Base-by-base conservation (phyloP, 345 rosid species). In the Rhodamnia rubescens region DNA sequence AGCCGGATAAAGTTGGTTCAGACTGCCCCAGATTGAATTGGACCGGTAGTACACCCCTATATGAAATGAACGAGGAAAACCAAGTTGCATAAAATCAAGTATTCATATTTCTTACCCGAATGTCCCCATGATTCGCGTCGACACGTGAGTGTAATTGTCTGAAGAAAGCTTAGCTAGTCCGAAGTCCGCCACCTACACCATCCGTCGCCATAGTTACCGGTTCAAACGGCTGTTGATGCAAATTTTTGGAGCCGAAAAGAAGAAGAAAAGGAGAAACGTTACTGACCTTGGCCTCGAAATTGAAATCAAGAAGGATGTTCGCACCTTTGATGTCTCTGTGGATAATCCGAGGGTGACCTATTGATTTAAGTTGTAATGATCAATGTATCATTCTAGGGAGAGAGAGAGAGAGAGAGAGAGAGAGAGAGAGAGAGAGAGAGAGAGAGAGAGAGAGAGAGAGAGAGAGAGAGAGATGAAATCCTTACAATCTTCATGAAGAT, bases 401-500 rank as follows among this genome's bases (percentile, higher is more conserved):
- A 4, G n/a, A 69, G 55, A 10, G 40, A 58, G 85, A 47, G 36
- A 49, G 44, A 18, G 50, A 69, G 74, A 21, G 85, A n/a, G 15
- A 16, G 10, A 18, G 11, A 42, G 32, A 59, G 49, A 7, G 74
- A 21, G 85, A n/a, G 15, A 16, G 10, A 18, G 11, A n/a, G 15
- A 16, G 10, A 18, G 11, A 42, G 32, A 59, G 29, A 7, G 32
- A 59, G 49, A 7, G 74, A 21, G 85, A n/a, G 15, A 16, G 10
- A 18, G 11, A n/a, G 15, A 16, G 10, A 18, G 11, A 42, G 32
- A 59, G 29, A 7, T 7, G 50, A 14, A 20, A 42, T 27, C 51
- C 96, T 89, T 92, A 97, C 99, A 97, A 87, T 97, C 99, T 92
- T 97, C 99, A 75, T 97, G 99, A 85, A 96, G 88, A 90, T 97